Evolutionary conservation across 371 early-diverging fungal species (phyloP), one percentile per base, ranked within the genome.

Genomic region (Lichtheimia ramosa): DNA sequence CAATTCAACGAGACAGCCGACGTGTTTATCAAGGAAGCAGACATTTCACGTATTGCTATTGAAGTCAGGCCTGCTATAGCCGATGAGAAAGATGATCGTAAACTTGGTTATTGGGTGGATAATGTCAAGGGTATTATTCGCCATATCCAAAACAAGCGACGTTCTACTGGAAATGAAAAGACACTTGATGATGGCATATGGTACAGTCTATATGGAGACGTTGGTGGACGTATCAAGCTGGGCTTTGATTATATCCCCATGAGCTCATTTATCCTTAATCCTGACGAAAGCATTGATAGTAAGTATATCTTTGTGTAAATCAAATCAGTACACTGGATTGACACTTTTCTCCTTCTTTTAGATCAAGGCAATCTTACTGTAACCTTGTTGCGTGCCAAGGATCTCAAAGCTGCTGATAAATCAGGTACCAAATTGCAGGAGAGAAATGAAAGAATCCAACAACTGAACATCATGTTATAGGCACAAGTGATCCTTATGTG

Each of bases 401-500:
- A 77, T 48, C 58, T 83, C 54, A 72, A 72, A 51, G 81, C 84
- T 12, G 83, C 75, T 3, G 84, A 84, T 59, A 75, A 74, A 27
- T 70, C 76, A 0, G 79, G 79, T 61, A 68, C 13, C 15, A 27
- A 15, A 15, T 20, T 53, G 0, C n/a, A 46, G 25, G n/a, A 43
- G 15, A 18, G 21, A 16, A 6, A 25, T n/a, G 39, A 2, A 15
- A 58, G 28, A 48, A 57, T 58, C 24, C 56, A 3, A 42, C 2
- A 14, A 5, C n/a, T 16, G 8, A 46, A 14, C 0, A 13, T 46
- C 16, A 10, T 46, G 13, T 46, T 21, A 51, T 61, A 43, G 89
- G 89, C 10, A 83, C 85, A 6, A 90, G 90, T 52, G 96, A 97
- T 64, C 95, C 97, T 2, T 97, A 88, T 61, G 83, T 90, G 6